Evolutionary conservation across 106 monocot genomes (phyloP).

Genomic region (Acorus calamus): DNA sequence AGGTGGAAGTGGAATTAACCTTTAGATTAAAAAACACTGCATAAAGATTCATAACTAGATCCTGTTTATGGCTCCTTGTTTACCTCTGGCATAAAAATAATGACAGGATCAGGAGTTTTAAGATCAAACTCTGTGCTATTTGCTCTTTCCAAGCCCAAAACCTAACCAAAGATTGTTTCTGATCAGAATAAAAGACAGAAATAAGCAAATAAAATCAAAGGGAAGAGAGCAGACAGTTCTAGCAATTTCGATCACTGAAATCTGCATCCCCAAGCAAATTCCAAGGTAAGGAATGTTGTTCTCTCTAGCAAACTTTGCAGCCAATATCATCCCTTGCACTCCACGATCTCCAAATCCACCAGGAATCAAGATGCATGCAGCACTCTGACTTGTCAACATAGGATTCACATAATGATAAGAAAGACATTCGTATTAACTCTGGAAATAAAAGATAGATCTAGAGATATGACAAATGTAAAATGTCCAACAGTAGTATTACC

Average conservation of each 20-base stretch:
- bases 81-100: slow-evolving; percentile 88
- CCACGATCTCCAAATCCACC: slow-evolving; percentile 86
- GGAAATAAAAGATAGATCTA: too few species aligned
- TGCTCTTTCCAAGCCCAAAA: slow-evolving; percentile 51
- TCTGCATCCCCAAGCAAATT: slow-evolving; percentile 87
- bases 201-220: slow-evolving; percentile 1
- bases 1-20: neutral
- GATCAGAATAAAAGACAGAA: neutral
- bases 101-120: slow-evolving; percentile 41
- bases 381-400: slow-evolving; percentile 29
- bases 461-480: too few species aligned
- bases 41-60: neutral
- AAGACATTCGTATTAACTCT: too few species aligned
- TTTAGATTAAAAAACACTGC: too few species aligned
- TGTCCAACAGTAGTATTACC: slow-evolving; percentile 16
- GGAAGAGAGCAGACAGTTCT: slow-evolving; percentile 34
- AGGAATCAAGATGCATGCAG: slow-evolving; percentile 65
- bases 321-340: slow-evolving; percentile 76
- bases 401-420: too few species aligned
- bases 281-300: slow-evolving; percentile 72
- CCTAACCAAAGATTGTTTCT: slow-evolving; percentile 12
- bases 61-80: neutral
- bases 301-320: slow-evolving; percentile 78
- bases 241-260: slow-evolving; percentile 72
- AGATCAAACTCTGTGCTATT: slow-evolving; percentile 76